Evolutionary conservation across 2,329 filamentous ascomycete species (phyloP).

Genomic region (Penicillium corylophilum): DNA sequence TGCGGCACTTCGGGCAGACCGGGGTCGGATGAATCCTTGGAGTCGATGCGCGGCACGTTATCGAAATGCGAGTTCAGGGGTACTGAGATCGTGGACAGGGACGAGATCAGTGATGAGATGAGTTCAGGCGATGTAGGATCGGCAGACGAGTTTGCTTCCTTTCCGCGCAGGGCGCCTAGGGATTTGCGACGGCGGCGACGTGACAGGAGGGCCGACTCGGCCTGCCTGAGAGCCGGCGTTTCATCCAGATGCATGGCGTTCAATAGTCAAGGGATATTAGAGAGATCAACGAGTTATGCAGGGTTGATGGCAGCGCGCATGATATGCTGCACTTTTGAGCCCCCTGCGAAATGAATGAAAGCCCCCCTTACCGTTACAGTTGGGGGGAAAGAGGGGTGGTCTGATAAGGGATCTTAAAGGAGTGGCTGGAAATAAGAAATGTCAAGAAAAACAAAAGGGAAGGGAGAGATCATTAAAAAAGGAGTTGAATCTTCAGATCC

Average conservation of each 20-base stretch:
- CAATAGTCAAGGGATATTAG: constrained; percentile 20
- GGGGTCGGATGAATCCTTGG: constrained; percentile 34
- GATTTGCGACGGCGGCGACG: constrained; percentile 48
- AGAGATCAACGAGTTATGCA: constrained; percentile 26
- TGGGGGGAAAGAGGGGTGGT: background rate
- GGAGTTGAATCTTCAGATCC: background rate
- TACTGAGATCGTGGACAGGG: constrained; percentile 59
- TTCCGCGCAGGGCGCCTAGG: constrained; percentile 31
- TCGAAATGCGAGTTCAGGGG: constrained; percentile 71
- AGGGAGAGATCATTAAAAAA: background rate
- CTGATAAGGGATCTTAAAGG: background rate
- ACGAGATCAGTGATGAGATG: constrained; percentile 62
- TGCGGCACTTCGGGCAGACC: constrained; percentile 25
- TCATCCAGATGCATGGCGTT: constrained; percentile 34
- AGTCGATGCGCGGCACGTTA: constrained; percentile 47
- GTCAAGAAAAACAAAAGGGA: background rate
- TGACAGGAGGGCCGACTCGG: constrained; percentile 29
- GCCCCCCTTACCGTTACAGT: constrained; percentile 17
- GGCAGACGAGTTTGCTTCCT: constrained; percentile 31
- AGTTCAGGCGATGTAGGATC: constrained; percentile 50
- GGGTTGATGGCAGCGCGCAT: constrained; percentile 27
- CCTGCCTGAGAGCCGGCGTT: constrained; percentile 22
- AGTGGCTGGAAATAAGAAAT: background rate
- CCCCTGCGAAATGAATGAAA: constrained; percentile 8
- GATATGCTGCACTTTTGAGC: constrained; percentile 22